A percentile compares a stretch with the other conserved stretches of the same genome.
These are phyloP conservation scores for Alternaria burnsii DNA, from an alignment of 2,329 filamentous ascomycete species.

Conservation along the genomic window DNA sequence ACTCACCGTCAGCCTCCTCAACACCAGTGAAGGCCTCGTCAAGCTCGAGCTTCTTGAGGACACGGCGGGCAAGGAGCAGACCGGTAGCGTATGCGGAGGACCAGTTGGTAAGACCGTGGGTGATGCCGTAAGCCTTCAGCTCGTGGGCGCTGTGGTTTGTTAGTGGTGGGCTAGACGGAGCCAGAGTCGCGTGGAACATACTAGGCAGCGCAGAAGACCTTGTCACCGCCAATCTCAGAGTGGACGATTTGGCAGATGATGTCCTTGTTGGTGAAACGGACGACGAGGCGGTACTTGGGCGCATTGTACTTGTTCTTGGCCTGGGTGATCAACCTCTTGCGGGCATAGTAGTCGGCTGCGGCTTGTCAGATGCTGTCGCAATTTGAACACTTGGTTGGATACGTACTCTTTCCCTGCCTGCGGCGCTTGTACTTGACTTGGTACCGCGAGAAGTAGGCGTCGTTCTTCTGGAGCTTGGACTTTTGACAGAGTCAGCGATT, in stretches of 20 bases:
- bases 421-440: constrained; percentile 99
- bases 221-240: constrained; percentile 97
- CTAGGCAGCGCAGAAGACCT: constrained; percentile 73
- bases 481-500: constrained; percentile 98
- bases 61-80: constrained; percentile 95
- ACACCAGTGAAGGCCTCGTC: constrained; percentile 94
- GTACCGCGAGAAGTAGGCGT: constrained; percentile 99
- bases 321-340: constrained; percentile 99
- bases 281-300: constrained; percentile 99
- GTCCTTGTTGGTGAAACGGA: constrained; percentile 99
- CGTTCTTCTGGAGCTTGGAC: constrained; percentile 97
- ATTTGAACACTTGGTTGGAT: neutral
- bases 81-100: constrained; percentile 95
- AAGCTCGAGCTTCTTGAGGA: constrained; percentile 94
- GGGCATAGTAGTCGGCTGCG: constrained; percentile 96
- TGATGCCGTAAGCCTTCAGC: constrained; percentile 96
- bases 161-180: constrained; percentile 3
- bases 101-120: constrained; percentile 99
- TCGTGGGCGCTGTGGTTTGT: constrained; percentile 73
- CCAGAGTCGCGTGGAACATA: constrained; percentile 17
- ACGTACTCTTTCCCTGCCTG: constrained; percentile 97
- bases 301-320: constrained; percentile 99
- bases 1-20: constrained; percentile 97
- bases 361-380: constrained; percentile 62
- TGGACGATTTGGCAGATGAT: constrained; percentile 97